These are phyloP conservation scores for Trypanosoma cruzi DNA, from an alignment of 208 protist genomes.

Conservation along the genomic window DNA sequence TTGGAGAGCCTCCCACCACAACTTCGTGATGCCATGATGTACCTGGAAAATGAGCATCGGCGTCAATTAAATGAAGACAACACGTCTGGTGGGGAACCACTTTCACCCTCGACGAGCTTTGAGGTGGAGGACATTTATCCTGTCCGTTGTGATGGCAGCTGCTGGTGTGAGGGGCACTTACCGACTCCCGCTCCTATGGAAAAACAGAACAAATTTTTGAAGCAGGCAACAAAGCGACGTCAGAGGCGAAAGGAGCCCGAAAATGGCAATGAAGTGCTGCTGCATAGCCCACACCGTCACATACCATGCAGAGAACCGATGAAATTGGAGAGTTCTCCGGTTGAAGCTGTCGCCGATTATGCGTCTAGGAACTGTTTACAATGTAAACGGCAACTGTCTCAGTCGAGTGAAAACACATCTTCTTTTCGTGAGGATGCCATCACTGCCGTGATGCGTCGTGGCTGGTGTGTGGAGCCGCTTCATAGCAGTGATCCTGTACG, in stretches of 20 bases:
- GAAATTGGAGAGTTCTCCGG: not conserved
- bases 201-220: slow-evolving; percentile 40
- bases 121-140: slow-evolving; percentile 47
- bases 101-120: slow-evolving; percentile 23
- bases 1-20: slow-evolving; percentile 27
- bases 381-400: not conserved
- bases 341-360: not conserved
- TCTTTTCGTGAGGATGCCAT: not conserved
- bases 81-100: not conserved
- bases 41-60: slow-evolving; percentile 1
- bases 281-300: too few relatives aligned
- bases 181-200: slow-evolving; percentile 47
- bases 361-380: not conserved
- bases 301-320: too few relatives aligned
- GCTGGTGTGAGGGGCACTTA: slow-evolving; percentile 50
- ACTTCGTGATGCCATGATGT: slow-evolving; percentile 31
- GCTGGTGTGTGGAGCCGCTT: slow-evolving; percentile 66
- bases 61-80: not conserved
- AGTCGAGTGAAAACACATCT: not conserved
- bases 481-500: slow-evolving; percentile 32
- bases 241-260: not conserved
- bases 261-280: not conserved
- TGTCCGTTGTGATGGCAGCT: slow-evolving; percentile 45
- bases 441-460: slow-evolving; percentile 20
- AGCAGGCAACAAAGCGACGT: slow-evolving; percentile 14